phyloP scores from a whole-genome alignment of 73 alveolate genomes.

The Paramecium pentaurelia region DNA sequence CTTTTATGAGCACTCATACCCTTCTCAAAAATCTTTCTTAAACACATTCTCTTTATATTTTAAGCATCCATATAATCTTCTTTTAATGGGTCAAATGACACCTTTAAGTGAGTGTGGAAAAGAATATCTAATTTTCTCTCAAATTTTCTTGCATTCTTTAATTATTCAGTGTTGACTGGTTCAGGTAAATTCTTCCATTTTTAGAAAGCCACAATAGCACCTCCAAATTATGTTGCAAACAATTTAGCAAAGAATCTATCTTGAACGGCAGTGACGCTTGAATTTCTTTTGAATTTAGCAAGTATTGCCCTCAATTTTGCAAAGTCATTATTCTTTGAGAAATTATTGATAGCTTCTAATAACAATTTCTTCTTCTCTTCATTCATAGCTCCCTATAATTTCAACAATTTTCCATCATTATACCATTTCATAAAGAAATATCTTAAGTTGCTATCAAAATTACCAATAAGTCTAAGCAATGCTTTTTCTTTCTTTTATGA shows the following conservation, averaged over 20 bases:
- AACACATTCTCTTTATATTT: neutral
- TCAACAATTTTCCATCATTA: neutral
- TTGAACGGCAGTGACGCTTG: neutral
- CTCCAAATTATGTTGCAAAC: constrained; percentile 13
- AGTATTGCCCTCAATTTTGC: neutral
- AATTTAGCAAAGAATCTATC: constrained; percentile 41
- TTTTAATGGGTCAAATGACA: constrained; percentile 32
- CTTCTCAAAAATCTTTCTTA: constrained; percentile 8
- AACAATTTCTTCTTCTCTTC: constrained; percentile 24
- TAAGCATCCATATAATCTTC: constrained; percentile 4
- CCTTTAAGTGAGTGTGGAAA: neutral
- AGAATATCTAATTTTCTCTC: neutral
- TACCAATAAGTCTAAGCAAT: neutral
- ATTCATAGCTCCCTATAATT: neutral
- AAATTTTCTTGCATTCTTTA: constrained; percentile 28
- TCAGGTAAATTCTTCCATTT: constrained; percentile 43
- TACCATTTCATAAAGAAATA: neutral
- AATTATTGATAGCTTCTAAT: neutral
- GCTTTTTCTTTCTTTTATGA: neutral
- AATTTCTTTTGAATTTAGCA: neutral
- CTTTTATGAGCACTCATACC: constrained; percentile 32
- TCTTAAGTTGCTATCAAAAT: neutral
- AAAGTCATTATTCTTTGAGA: neutral
- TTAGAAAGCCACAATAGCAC: neutral
- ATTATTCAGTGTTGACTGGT: constrained; percentile 6